Evolutionary conservation across 768 basidiomycete species (phyloP).

Genomic region (Mycena polygramma): DNA sequence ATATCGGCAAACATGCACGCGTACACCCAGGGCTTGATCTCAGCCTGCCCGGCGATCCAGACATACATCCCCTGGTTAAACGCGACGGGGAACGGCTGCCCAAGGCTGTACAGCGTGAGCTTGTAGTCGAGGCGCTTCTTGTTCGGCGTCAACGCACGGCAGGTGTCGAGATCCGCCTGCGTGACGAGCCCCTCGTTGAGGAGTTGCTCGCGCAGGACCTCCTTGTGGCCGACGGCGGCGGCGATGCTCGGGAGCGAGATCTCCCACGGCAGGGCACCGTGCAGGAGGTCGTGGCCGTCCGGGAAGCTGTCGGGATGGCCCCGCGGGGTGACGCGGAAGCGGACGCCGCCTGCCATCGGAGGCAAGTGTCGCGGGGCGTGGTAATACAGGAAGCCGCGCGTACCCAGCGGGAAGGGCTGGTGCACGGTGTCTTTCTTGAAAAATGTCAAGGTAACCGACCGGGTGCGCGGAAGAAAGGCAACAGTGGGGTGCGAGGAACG

Average conservation of each 20-base stretch:
- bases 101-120: constrained; percentile 10
- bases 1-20: constrained; percentile 29
- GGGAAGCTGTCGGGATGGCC: constrained; percentile 13
- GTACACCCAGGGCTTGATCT: constrained; percentile 20
- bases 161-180: background rate
- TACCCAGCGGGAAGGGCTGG: no score
- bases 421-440: no score
- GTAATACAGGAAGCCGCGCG: no score
- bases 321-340: background rate
- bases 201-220: constrained; percentile 23
- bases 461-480: no score
- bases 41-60: constrained; percentile 4
- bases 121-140: constrained; percentile 28
- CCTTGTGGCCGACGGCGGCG: constrained; percentile 7
- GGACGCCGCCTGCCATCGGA: no score
- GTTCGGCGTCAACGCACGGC: background rate
- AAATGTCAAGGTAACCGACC: no score
- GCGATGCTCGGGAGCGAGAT: constrained; percentile 18
- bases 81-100: constrained; percentile 26
- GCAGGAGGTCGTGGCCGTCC: constrained; percentile 21
- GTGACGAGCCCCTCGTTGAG: constrained; percentile 23
- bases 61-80: constrained; percentile 2
- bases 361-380: no score
- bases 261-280: constrained; percentile 26
- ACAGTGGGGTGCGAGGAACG: no score